Evolutionary conservation across 345 rosid species (phyloP), one percentile per base, ranked within the genome.

Genomic region (Salix brachista): DNA sequence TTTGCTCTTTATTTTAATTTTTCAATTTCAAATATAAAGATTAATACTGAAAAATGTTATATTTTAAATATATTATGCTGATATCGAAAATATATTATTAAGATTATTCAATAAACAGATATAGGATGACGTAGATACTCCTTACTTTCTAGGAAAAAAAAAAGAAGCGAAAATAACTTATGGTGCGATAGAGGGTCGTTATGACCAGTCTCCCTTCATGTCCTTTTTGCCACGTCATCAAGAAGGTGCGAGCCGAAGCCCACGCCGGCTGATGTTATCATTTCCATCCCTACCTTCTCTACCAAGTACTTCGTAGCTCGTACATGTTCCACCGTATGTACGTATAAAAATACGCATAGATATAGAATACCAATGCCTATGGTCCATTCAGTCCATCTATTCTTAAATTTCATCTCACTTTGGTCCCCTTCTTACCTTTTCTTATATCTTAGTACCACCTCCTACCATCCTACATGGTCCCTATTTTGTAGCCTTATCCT

Each of bases 241-340:
- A 8, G 64, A 64, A 77, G 71, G 78, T 84, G 74, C 83, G 79
- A 80, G 32, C 50, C 70, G 44, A 44, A 36, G 37, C 6, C 39
- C 42, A 78, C 74, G 80, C 41, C 75, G 75, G 23, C 77, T 70
- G 79, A 74, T 37, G 26, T 39, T 50, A 37, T 21, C 58, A 25
- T 58, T 54, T 66, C 17, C 17, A 13, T 13, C 50, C 17, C 50
- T 58, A 44, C 48, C 11, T 11, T 13, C 48, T 13, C 48, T 58
- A 44, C 48, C 50, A 44, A 12, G 13, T 44, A 3, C 50, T 13
- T 44, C 50, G 50, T 44, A 13, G 50, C 3, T 44, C 50, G 50
- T 44, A 44, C 50, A 11, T 44, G 3, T 44, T 44, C 13, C 50
- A 44, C 23, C 23, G 64, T 19, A 3, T 58, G 26, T n/a, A 58